Base-by-base conservation (phyloP, 331 rosid species). In the Rhamnella rubrinervis region DNA sequence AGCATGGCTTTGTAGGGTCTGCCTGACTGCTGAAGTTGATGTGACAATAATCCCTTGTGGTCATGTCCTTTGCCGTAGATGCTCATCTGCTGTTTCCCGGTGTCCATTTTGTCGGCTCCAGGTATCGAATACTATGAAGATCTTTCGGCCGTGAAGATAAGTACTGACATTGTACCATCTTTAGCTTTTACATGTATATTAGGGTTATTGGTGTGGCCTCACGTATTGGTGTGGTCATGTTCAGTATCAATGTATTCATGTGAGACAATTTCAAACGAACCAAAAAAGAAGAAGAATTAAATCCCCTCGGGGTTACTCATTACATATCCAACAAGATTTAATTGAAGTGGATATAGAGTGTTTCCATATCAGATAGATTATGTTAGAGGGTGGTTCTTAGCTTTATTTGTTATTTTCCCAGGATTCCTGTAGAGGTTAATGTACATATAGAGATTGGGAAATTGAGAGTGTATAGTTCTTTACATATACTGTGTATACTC, bases 51-150 rank as follows among this genome's bases (percentile, higher is more conserved):
- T 93, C 70, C 98, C 98, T 39, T 93, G 98, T 78, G 98, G 98
- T 60, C 97, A 93, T 75, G 97, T 93, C 17, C 89, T 93, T 59
- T 93, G 98, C 76, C 90, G 90, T n/a, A 85, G 85, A 73, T 93
- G 97, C 77, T 90, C 97, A 71, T 81, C 96, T 70, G 97, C 98
- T 41, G 98, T 93, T 69, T 82, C 95, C 5, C 87, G 69, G 77
- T 93, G 98, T 71, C 98, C 98, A 66, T 93, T 93, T 83, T 93
- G 98, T 64, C 89, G 97, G 73, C 88, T 88, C 70, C 90, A 88
- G 71, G 98, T 93, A 71, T 70, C 96, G 5, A 87, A 78, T 73
- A 85, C 96, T 26, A 75, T 91, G 59, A 83, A 86, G 83, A 91
- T 91, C 68, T 93, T 77, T 66, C 89, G 95, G 78, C 98, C 97